Conservation (phyloP, 1,284 basidiomycete genomes). For the Rhodofomes roseus region DNA sequence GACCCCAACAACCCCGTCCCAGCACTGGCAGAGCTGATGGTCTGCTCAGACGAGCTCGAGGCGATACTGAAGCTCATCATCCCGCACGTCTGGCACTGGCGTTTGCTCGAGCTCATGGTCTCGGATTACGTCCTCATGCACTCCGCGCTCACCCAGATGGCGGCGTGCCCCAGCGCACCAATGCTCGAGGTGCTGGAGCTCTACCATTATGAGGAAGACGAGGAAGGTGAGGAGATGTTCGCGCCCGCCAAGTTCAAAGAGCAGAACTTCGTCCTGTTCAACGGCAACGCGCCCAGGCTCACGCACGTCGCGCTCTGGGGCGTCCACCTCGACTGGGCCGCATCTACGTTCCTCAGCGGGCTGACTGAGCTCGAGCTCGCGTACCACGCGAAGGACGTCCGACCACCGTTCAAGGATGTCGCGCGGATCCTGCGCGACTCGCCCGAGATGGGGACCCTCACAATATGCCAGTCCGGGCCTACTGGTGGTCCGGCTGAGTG, state of each 20-base stretch:
- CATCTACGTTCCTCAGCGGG: conserved; percentile 44
- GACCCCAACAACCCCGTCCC: conserved; percentile 42
- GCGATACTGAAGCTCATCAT: conserved; percentile 46
- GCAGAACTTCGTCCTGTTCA: conserved; percentile 38
- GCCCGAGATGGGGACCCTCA: conserved; percentile 43
- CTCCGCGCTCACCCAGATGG: conserved; percentile 43
- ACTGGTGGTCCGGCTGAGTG: conserved; percentile 34
- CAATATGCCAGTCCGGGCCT: conserved; percentile 52
- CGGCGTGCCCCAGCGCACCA: conserved; percentile 45
- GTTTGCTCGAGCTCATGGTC: conserved; percentile 52
- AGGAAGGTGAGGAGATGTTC: conserved; percentile 43
- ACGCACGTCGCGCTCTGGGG: conserved; percentile 57
- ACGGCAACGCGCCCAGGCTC: conserved; percentile 44
- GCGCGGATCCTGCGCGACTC: conserved; percentile 45
- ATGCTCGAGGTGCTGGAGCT: conserved; percentile 55
- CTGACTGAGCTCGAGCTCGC: conserved; percentile 53
- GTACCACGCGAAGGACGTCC: conserved; percentile 52
- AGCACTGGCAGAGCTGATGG: conserved; percentile 39
- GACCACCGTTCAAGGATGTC: conserved; percentile 48
- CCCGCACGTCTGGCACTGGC: conserved; percentile 47
- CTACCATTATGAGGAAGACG: conserved; percentile 57
- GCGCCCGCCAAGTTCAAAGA: conserved; percentile 40
- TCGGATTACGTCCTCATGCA: conserved; percentile 52
- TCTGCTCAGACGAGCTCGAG: conserved; percentile 34
- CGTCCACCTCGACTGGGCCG: conserved; percentile 56